A percentile compares a stretch with the other conserved stretches of the same genome.
Evolutionary conservation across 108 stramenopile species (phyloP).

Genomic region (Cylindrotheca fusiformis): DNA sequence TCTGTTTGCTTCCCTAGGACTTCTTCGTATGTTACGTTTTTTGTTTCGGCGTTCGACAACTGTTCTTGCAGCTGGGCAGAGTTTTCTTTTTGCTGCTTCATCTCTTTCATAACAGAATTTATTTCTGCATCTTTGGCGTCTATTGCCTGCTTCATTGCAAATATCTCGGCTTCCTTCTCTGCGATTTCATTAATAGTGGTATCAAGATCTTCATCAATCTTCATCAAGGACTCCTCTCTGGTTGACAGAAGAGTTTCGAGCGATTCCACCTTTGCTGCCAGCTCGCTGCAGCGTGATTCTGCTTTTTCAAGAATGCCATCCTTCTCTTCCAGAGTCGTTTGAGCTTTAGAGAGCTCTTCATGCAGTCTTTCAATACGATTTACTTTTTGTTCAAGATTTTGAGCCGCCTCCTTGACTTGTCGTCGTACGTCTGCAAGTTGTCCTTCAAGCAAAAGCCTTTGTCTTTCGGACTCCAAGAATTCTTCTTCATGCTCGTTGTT

Average conservation of each 20-base stretch:
- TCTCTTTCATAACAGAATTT: background rate
- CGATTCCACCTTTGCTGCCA: slow-evolving; percentile 5
- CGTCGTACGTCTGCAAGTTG: slow-evolving; percentile 1
- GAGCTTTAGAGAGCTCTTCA: background rate
- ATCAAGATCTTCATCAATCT: slow-evolving; percentile 8
- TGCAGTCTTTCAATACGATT: slow-evolving; percentile 7
- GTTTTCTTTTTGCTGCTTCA: background rate
- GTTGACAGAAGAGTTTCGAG: slow-evolving; percentile 8
- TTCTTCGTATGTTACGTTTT: background rate
- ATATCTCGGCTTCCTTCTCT: slow-evolving; percentile 14
- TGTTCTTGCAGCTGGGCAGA: background rate
- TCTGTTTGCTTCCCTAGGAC: slow-evolving; percentile 7
- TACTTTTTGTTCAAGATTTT: slow-evolving; percentile 6
- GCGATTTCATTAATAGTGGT: background rate
- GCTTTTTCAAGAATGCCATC: background rate
- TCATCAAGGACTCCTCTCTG: slow-evolving; percentile 6
- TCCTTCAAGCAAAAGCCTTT: slow-evolving; percentile 8
- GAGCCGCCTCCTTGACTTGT: slow-evolving; percentile 3
- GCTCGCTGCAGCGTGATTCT: background rate
- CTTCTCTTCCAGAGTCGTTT: background rate
- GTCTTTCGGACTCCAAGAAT: slow-evolving; percentile 2
- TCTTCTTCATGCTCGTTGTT: background rate
- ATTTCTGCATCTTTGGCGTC: slow-evolving; percentile 1
- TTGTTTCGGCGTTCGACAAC: slow-evolving; percentile 1
- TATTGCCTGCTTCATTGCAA: slow-evolving; percentile 1